A percentile compares a stretch with the other conserved stretches of the same genome.
phyloP scores from a whole-genome alignment of 2,329 filamentous ascomycete genomes.

The Fusarium penzigii region DNA sequence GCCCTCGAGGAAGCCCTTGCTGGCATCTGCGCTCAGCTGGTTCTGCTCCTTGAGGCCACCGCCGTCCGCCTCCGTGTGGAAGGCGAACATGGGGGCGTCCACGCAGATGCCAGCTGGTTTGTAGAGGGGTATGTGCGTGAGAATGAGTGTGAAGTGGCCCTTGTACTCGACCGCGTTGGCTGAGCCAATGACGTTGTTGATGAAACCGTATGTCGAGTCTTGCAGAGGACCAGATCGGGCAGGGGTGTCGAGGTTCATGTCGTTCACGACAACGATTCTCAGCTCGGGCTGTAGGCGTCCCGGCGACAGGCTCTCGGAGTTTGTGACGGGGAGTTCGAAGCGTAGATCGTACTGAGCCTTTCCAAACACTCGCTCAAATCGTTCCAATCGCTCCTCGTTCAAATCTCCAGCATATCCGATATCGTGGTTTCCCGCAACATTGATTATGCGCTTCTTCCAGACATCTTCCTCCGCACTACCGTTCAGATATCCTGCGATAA shows the following conservation, averaged over 20 bases:
- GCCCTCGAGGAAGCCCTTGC: conserved; percentile 76
- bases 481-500: conserved; percentile 49
- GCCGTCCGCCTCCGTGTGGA: conserved; percentile 65
- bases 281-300: conserved; percentile 64
- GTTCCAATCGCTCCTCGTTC: conserved; percentile 68
- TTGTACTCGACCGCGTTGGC: conserved; percentile 61
- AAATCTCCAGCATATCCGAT: conserved; percentile 95
- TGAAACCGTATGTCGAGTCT: conserved; percentile 73
- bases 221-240: conserved; percentile 68
- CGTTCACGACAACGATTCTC: conserved; percentile 83
- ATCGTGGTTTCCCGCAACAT: conserved; percentile 93
- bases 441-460: conserved; percentile 81
- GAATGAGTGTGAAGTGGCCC: conserved; percentile 75
- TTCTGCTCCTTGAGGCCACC: conserved; percentile 87
- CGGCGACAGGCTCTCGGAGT: conserved; percentile 45
- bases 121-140: conserved; percentile 91
- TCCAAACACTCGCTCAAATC: conserved; percentile 86
- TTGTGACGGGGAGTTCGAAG: conserved; percentile 59
- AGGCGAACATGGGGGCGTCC: conserved; percentile 81
- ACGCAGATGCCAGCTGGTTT: conserved; percentile 82
- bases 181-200: conserved; percentile 67
- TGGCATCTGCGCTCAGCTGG: conserved; percentile 74
- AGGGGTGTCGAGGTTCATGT: conserved; percentile 90
- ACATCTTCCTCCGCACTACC: conserved; percentile 43
- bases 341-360: conserved; percentile 87